Evolutionary conservation across 177 flowering plant genomes (phyloP).

Genomic region (Vitis hybrid): DNA sequence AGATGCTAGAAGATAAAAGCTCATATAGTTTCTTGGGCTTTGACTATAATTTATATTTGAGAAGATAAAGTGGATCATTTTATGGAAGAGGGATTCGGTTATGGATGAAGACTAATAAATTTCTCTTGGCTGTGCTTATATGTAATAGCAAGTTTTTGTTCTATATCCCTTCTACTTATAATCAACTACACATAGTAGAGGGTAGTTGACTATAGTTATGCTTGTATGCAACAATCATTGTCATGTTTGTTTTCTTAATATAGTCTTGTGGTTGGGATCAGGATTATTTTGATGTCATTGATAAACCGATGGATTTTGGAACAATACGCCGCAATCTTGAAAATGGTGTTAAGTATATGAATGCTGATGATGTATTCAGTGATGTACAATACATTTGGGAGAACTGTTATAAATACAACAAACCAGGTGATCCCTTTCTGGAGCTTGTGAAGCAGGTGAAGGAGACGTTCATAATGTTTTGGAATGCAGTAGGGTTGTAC

Average conservation of each 20-base stretch:
- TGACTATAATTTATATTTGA: too few species aligned
- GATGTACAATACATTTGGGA: constrained; percentile 96
- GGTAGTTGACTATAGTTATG: too few species aligned
- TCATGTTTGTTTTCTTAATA: background rate
- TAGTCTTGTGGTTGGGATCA: constrained; percentile 23
- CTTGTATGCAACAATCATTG: background rate
- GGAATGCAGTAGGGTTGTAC: constrained; percentile 83
- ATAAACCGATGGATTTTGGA: constrained; percentile 99
- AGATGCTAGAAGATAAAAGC: too few species aligned
- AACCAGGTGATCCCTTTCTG: constrained; percentile 85
- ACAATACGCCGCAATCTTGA: constrained; percentile 87
- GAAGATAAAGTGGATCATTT: too few species aligned
- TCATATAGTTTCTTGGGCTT: too few species aligned
- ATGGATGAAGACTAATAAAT: background rate
- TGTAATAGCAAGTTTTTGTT: background rate
- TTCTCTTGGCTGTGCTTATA: background rate
- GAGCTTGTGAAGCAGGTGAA: constrained; percentile 95
- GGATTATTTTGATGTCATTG: constrained; percentile 96
- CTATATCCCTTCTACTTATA: too few species aligned
- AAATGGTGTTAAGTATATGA: constrained; percentile 62
- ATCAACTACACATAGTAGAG: too few species aligned
- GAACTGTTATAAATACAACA: constrained; percentile 88
- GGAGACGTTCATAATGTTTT: constrained; percentile 81
- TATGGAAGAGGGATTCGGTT: too few species aligned
- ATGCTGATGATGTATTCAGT: constrained; percentile 78